Evolutionary conservation across 345 rosid genomes (phyloP), one percentile per base, ranked within the genome.

Genomic region (Linum lewisii): DNA sequence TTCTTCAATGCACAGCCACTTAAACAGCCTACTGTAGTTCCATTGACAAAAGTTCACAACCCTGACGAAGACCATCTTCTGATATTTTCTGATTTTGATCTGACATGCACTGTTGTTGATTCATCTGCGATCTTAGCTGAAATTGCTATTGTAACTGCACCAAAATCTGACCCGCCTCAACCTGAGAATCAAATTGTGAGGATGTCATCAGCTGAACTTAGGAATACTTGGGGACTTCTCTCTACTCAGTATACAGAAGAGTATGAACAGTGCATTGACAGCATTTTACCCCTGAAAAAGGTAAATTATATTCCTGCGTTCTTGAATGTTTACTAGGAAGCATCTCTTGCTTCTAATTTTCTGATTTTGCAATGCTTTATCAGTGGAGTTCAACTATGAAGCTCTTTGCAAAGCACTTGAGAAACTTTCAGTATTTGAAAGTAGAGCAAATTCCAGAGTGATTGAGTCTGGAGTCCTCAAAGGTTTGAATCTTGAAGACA

Each of bases 111-210:
- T 0, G 82, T 84, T 69, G 83, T 90, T 73, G 99, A 94, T 83
- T 94, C 99, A 25, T 85, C 96, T 65, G 97, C 97, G 69, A 85
- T 90, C 67, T 75, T 90, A 79, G 97, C 97, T 1, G 95, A 94
- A 80, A 87, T 94, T 54, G 95, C 99, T 68, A 87, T 94, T 44
- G 70, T 84, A 51, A 90, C 88, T 37, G 97, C 95, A 36, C 93
- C 97, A 52, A 93, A 77, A 69, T 78, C 79, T 69, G 95, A 90
- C 60, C 82, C 70, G 67, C 69, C 59, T 73, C 82, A 66, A 68
- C 58, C 79, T 37, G 90, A 80, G 61, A 69, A 66, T 72, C 80
- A 70, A 59, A 75, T 75, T 68, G 63, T 56, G 61, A 80, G 90
- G 70, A 80, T 90, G 95, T 76, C 95, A 11, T 87, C 96, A 29